A percentile compares a stretch with the other conserved stretches of the same genome.
phyloP scores from a whole-genome alignment of 176 grass and related monocot species.

The Chloris gayana region DNA sequence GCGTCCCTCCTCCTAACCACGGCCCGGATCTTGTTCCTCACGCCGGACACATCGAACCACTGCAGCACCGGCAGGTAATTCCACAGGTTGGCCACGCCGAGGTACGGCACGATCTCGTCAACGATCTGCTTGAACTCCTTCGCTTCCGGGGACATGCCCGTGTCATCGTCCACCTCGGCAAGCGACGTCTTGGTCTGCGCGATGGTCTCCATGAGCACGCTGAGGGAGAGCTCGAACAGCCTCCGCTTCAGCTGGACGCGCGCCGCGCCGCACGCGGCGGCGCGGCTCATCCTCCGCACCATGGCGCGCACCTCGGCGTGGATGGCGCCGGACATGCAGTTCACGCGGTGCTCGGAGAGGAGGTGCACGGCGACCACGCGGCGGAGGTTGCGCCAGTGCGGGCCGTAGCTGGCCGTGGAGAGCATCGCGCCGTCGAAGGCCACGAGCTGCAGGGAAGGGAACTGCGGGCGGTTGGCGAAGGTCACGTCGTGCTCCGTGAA shows the following conservation, averaged over 20 bases:
- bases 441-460: constrained; percentile 22
- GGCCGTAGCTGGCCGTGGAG: no score
- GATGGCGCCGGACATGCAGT: constrained; percentile 8
- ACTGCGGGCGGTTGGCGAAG: constrained; percentile 62
- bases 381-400: no score
- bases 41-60: constrained; percentile 45
- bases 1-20: constrained; percentile 31
- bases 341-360: constrained; percentile 35
- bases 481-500: constrained; percentile 57
- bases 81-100: constrained; percentile 28
- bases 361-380: constrained; percentile 8
- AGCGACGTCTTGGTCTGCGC: constrained; percentile 32
- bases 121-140: constrained; percentile 30
- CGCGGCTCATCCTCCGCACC: constrained; percentile 21
- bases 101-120: constrained; percentile 23
- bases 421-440: constrained; percentile 38
- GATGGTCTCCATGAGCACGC: constrained; percentile 53
- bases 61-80: constrained; percentile 60
- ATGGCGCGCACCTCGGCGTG: constrained; percentile 32
- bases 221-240: constrained; percentile 43
- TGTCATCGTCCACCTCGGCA: constrained; percentile 9
- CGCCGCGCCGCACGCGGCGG: background rate
- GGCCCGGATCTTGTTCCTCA: constrained; percentile 33
- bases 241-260: constrained; percentile 53
- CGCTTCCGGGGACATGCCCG: constrained; percentile 38